phyloP scores from a whole-genome alignment of 176 grass and related monocot species.

The Tuctoria greenei region DNA sequence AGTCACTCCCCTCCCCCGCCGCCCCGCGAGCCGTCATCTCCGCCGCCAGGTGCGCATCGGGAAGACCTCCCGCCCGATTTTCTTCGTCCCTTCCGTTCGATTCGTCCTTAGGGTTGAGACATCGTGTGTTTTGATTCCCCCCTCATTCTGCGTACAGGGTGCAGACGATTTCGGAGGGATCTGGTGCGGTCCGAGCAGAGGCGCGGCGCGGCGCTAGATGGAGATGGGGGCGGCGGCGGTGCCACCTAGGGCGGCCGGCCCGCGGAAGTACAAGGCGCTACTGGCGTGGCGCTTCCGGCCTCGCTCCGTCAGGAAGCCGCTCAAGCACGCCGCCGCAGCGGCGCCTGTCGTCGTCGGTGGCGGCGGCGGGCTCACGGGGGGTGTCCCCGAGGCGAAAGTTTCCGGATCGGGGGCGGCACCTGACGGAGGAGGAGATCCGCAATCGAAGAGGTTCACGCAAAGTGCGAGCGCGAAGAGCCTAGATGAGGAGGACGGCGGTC shows the following conservation, averaged over 20 bases:
- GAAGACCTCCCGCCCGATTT: not conserved
- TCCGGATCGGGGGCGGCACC: not conserved
- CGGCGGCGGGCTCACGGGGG: not conserved
- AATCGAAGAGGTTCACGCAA: not conserved
- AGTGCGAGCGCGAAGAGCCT: not conserved
- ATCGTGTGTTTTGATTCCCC: not conserved
- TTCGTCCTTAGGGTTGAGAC: not conserved
- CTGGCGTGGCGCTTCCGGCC: constrained; percentile 49
- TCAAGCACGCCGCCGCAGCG: not conserved
- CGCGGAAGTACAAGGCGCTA: constrained; percentile 42
- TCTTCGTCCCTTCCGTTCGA: not conserved
- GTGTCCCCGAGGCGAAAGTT: not conserved
- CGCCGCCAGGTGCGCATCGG: constrained; percentile 25
- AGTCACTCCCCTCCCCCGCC: constrained; percentile 1
- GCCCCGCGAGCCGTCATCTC: not conserved
- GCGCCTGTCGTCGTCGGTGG: not conserved
- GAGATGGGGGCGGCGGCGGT: constrained; percentile 6
- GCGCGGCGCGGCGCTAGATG: constrained; percentile 25
- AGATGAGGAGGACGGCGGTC: not conserved
- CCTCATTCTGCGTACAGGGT: not conserved
- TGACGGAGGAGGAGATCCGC: not conserved
- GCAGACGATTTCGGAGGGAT: constrained; percentile 13
- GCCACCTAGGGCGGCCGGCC: constrained; percentile 6
- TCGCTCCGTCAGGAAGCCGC: constrained; percentile 24
- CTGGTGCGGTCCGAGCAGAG: not conserved